A percentile compares a stretch with the other conserved stretches of the same genome.
Conservation (phyloP, 139 green algal species). For the Monoraphidium neglectum region DNA sequence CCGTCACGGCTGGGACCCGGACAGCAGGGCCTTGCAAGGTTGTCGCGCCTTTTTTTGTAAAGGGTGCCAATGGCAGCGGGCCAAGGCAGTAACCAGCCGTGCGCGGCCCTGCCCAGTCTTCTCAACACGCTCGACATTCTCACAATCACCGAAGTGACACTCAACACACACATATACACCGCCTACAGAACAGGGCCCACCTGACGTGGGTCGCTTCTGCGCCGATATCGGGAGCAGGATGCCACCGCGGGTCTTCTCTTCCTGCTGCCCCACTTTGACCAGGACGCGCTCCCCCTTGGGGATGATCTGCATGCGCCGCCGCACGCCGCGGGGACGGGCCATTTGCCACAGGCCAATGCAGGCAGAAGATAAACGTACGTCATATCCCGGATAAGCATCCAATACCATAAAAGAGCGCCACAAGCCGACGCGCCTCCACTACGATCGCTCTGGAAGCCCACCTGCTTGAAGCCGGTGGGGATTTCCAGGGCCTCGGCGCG, state of each 20-base stretch:
- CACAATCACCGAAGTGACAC: too few species aligned
- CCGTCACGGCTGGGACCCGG: background rate
- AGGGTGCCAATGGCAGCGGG: too few species aligned
- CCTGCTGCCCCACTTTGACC: conserved; percentile 80
- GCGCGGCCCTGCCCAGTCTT: too few species aligned
- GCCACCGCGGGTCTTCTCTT: conserved; percentile 84
- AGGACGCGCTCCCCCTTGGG: conserved; percentile 90
- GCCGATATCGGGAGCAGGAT: conserved; percentile 89
- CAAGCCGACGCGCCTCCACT: background rate
- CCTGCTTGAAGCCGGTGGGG: conserved; percentile 42
- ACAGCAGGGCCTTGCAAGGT: background rate
- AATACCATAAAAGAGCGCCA: background rate
- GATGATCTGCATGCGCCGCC: conserved; percentile 51
- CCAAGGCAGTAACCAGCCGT: too few species aligned
- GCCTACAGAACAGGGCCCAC: too few species aligned
- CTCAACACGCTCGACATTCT: too few species aligned
- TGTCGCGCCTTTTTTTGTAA: too few species aligned
- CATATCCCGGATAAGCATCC: background rate
- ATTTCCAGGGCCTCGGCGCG: conserved; percentile 36
- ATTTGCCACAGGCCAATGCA: too few species aligned
- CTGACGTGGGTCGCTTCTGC: conserved; percentile 83
- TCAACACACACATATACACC: too few species aligned
- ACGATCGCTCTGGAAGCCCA: conserved; percentile 3
- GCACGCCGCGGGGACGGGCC: background rate
- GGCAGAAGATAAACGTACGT: too few species aligned